These are phyloP conservation scores for Lipomyces kockii DNA, from an alignment of 805 yeast genomes.

Conservation along the genomic window DNA sequence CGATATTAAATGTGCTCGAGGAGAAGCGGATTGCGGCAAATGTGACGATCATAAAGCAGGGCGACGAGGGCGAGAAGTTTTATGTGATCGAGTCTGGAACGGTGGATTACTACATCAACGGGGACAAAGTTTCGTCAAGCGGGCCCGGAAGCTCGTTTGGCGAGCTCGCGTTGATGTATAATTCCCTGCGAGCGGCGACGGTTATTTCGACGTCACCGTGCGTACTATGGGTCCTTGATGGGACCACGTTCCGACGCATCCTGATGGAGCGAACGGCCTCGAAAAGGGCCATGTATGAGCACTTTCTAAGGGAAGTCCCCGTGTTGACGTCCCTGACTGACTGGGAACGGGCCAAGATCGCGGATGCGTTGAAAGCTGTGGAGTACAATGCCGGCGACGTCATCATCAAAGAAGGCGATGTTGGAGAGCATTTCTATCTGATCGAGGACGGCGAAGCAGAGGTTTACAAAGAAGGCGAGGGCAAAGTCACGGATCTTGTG, in stretches of 20 bases:
- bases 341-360: constrained; percentile 86
- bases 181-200: constrained; percentile 97
- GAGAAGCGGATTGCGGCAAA: constrained; percentile 58
- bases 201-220: constrained; percentile 67
- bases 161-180: constrained; percentile 96
- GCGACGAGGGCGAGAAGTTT: constrained; percentile 93
- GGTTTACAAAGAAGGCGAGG: constrained; percentile 65
- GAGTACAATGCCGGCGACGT: constrained; percentile 69
- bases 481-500: constrained; percentile 61
- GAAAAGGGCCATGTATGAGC: constrained; percentile 89
- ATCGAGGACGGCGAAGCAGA: constrained; percentile 83
- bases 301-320: constrained; percentile 83
- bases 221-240: constrained; percentile 89
- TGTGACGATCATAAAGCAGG: constrained; percentile 74
- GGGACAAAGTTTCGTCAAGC: constrained; percentile 69
- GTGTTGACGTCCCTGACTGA: constrained; percentile 71
- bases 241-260: constrained; percentile 89
- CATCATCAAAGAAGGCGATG: constrained; percentile 85
- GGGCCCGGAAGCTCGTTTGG: constrained; percentile 92
- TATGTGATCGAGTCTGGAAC: constrained; percentile 83
- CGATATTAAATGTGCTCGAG: constrained; percentile 82
- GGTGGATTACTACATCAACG: constrained; percentile 80
- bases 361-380: constrained; percentile 89
- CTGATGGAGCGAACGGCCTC: constrained; percentile 87
- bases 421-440: constrained; percentile 73